Evolutionary conservation across 768 basidiomycete species (phyloP).

Genomic region (Artomyces pyxidatus): DNA sequence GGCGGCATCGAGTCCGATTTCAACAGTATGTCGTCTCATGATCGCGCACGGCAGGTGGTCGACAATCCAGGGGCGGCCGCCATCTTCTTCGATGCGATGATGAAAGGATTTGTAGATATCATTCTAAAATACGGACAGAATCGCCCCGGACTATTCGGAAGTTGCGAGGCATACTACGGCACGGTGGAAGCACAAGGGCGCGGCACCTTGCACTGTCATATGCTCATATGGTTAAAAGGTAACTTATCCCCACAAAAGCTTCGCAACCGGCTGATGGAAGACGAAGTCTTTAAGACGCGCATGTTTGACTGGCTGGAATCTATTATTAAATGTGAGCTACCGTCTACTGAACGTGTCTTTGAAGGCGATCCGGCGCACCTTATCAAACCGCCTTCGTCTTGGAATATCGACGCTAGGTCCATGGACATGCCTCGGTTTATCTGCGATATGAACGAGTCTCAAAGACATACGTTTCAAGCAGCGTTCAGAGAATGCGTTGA

Average conservation of each 20-base stretch:
- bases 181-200: slow-evolving; percentile 32
- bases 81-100: slow-evolving; percentile 35
- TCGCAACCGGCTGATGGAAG: not conserved
- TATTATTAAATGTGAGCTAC: slow-evolving; percentile 14
- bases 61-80: slow-evolving; percentile 32
- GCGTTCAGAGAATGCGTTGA: not conserved
- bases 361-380: not conserved
- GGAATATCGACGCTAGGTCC: not conserved
- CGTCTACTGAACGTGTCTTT: not conserved
- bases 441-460: not conserved
- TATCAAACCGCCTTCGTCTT: not conserved
- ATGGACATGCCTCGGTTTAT: not conserved
- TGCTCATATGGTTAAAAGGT: slow-evolving; percentile 32
- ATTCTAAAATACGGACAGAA: slow-evolving; percentile 5
- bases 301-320: slow-evolving; percentile 21
- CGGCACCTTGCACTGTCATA: slow-evolving; percentile 33
- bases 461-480: not conserved
- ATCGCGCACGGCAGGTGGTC: slow-evolving; percentile 29
- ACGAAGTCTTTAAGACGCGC: slow-evolving; percentile 15
- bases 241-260: not conserved
- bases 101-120: slow-evolving; percentile 27
- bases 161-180: slow-evolving; percentile 30
- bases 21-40: slow-evolving; percentile 22
- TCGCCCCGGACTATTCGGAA: slow-evolving; percentile 27
- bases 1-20: slow-evolving; percentile 31